phyloP scores from a whole-genome alignment of 1,284 basidiomycete species.

The Boletus nobilissimus region DNA sequence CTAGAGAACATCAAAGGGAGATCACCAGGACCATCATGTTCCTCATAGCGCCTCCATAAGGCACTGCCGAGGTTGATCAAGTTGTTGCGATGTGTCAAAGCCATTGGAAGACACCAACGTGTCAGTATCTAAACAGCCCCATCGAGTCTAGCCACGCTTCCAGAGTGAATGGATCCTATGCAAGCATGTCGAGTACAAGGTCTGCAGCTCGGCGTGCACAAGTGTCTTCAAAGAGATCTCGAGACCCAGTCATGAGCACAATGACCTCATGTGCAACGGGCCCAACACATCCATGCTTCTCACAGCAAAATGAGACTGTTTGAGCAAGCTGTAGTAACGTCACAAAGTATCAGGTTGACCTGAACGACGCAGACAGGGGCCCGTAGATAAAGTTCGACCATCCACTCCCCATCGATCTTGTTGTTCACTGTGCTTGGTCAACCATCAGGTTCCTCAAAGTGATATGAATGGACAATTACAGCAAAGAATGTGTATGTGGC shows the following conservation, averaged over 20 bases:
- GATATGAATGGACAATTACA: slow-evolving; percentile 44
- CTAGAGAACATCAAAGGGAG: background rate
- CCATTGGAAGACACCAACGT: background rate
- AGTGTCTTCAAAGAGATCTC: background rate
- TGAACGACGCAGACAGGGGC: slow-evolving; percentile 9
- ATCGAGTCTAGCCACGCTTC: background rate
- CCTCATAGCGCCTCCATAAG: background rate
- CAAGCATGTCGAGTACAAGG: background rate
- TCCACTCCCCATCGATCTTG: slow-evolving; percentile 61
- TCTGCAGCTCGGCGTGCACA: background rate
- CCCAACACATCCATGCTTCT: background rate
- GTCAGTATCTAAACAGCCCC: background rate
- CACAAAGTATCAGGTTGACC: slow-evolving; percentile 12
- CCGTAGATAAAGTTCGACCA: slow-evolving; percentile 46
- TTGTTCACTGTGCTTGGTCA: slow-evolving; percentile 59
- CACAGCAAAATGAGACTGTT: slow-evolving; percentile 12
- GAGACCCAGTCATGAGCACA: background rate
- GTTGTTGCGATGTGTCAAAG: background rate
- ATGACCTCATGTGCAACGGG: background rate
- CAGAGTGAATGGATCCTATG: background rate
- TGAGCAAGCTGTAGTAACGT: slow-evolving; percentile 27
- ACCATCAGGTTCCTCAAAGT: background rate
- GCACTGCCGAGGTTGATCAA: background rate
- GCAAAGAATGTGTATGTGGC: slow-evolving; percentile 55
- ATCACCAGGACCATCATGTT: background rate